These are phyloP conservation scores for Umbellularia californica DNA, from an alignment of 164 flowering plant genomes.

Conservation along the genomic window DNA sequence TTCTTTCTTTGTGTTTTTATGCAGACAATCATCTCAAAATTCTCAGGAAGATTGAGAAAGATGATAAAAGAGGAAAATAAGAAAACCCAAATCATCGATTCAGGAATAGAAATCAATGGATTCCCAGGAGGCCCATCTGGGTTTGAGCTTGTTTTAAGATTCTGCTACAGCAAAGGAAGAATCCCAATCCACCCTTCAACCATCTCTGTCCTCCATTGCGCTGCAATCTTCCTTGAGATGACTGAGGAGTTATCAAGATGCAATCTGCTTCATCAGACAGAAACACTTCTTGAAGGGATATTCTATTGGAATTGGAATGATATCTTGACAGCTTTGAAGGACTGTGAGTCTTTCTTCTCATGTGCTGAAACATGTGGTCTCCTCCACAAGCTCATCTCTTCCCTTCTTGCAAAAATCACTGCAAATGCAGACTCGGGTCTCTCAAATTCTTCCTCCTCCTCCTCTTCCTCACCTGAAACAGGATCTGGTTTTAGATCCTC, in stretches of 20 bases:
- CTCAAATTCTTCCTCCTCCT: conserved; percentile 37
- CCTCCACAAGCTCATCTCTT: conserved; percentile 44
- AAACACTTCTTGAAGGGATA: conserved; percentile 54
- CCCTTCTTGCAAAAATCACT: conserved; percentile 51
- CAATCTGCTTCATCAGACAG: conserved; percentile 57
- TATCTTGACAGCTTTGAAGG: conserved; percentile 39
- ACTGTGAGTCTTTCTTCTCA: conserved; percentile 40
- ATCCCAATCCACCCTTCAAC: conserved; percentile 44
- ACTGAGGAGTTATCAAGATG: conserved; percentile 35
- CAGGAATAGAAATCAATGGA: conserved; percentile 31
- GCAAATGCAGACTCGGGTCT: conserved; percentile 44
- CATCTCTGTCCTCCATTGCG: conserved; percentile 56
- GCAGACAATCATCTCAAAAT: conserved; percentile 55
- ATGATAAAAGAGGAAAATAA: conserved; percentile 43
- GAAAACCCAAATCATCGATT: conserved; percentile 28
- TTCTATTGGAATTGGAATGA: conserved; percentile 70
- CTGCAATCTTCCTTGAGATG: conserved; percentile 63
- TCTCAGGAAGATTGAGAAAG: conserved; percentile 49
- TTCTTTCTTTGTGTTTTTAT: conserved; percentile 2
- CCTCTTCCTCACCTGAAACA: conserved; percentile 55
- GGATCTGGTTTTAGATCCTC: conserved; percentile 27
- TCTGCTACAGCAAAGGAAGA: conserved; percentile 63
- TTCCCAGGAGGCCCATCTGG: conserved; percentile 77
- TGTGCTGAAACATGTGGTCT: conserved; percentile 60
- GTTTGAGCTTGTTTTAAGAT: conserved; percentile 69